Conservation (phyloP, 306 rosid genomes). For the Crataegus laevigata region DNA sequence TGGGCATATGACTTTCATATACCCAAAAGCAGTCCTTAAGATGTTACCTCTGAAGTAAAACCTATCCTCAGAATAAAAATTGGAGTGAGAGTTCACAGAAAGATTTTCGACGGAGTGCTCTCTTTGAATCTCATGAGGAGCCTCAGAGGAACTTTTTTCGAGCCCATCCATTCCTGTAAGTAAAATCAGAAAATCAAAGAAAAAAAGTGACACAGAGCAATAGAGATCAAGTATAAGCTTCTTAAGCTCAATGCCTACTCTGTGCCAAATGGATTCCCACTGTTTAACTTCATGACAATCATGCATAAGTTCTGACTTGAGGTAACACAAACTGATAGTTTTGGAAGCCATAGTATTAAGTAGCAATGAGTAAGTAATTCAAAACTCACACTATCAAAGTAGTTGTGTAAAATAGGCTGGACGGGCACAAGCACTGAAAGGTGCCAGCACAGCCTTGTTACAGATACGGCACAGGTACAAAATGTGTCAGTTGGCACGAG, state of each 20-base stretch:
- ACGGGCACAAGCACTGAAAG: not conserved
- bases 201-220: not conserved
- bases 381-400: not conserved
- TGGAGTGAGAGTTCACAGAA: slow-evolving; percentile 26
- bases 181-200: slow-evolving; percentile 13
- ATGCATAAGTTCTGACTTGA: not conserved
- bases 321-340: not conserved
- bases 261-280: not conserved
- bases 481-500: not conserved
- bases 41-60: slow-evolving; percentile 27
- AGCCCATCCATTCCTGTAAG: slow-evolving; percentile 39
- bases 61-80: slow-evolving; percentile 33
- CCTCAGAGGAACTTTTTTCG: slow-evolving; percentile 28
- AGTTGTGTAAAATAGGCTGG: not conserved
- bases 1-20: slow-evolving; percentile 39
- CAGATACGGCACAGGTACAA: not conserved
- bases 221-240: not conserved
- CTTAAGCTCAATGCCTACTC: not conserved
- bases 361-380: not conserved
- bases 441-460: not conserved
- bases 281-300: not conserved
- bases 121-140: slow-evolving; percentile 36
- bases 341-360: not conserved
- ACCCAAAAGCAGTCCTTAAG: slow-evolving; percentile 63
- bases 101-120: slow-evolving; percentile 26